A percentile compares a stretch with the other conserved stretches of the same genome.
These are phyloP conservation scores for Cordyceps javanica DNA, from an alignment of 2,329 filamentous ascomycete genomes.

Conservation along the genomic window DNA sequence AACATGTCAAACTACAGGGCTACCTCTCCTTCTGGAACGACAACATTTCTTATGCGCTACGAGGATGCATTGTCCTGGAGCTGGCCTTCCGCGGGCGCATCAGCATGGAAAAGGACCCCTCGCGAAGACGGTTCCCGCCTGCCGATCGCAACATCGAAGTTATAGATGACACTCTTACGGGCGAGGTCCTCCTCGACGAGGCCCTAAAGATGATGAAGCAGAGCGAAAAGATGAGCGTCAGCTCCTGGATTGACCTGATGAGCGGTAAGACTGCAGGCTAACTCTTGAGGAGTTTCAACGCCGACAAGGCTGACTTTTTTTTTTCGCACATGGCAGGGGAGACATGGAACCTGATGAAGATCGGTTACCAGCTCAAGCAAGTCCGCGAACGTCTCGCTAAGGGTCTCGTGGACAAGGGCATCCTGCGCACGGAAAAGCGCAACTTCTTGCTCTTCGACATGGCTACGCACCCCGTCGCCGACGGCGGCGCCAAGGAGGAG, in stretches of 20 bases:
- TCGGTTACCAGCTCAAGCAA: conserved; percentile 98
- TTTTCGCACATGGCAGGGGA: conserved; percentile 57
- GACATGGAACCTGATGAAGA: conserved; percentile 99
- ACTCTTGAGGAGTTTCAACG: too few species aligned
- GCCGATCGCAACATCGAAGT: conserved; percentile 95
- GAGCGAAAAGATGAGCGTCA: conserved; percentile 99
- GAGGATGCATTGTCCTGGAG: conserved; percentile 97
- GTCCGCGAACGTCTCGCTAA: conserved; percentile 96
- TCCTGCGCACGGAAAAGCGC: conserved; percentile 95
- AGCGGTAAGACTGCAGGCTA: conserved; percentile 78
- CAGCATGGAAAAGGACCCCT: conserved; percentile 96
- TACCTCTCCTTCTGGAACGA: conserved; percentile 99
- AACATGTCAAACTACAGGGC: conserved; percentile 49
- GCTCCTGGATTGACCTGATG: conserved; percentile 98
- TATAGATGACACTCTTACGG: conserved; percentile 90
- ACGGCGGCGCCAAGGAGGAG: conserved; percentile 95
- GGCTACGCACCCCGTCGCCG: conserved; percentile 96
- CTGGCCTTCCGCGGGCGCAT: conserved; percentile 92
- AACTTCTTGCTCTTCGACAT: conserved; percentile 99
- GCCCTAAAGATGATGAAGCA: conserved; percentile 99
- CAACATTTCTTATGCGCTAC: conserved; percentile 96
- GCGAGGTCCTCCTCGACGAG: conserved; percentile 95
- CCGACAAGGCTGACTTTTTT: conserved; percentile 16
- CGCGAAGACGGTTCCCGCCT: conserved; percentile 83
- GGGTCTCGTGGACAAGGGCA: conserved; percentile 96